These are phyloP conservation scores for Pythium dissotocum DNA, from an alignment of 352 stramenopile genomes.

Conservation along the genomic window DNA sequence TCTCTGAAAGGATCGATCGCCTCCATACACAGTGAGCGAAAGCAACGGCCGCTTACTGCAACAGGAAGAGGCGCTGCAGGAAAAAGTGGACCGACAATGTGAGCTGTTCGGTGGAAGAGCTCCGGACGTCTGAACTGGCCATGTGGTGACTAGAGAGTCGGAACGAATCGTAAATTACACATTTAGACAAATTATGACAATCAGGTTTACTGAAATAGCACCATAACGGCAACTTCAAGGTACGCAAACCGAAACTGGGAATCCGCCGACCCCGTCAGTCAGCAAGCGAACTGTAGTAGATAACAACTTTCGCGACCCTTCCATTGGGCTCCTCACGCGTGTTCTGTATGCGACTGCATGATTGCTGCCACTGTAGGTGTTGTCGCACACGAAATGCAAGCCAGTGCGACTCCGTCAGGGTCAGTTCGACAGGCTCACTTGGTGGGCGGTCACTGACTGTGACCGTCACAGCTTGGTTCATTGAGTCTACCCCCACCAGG, in stretches of 20 bases:
- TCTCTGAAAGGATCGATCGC: slow-evolving; percentile 1
- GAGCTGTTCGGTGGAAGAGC: slow-evolving; percentile 3
- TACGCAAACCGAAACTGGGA: background rate
- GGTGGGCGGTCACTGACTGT: background rate
- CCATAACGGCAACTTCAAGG: slow-evolving; percentile 1
- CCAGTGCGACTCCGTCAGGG: background rate
- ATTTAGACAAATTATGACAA: background rate
- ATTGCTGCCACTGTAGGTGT: background rate
- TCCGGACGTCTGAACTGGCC: slow-evolving; percentile 2
- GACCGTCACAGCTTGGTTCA: background rate
- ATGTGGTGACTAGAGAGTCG: slow-evolving; percentile 19
- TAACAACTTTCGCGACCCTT: background rate
- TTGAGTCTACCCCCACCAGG: background rate
- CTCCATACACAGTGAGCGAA: background rate
- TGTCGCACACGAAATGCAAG: background rate
- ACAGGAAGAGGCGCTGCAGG: slow-evolving; percentile 9
- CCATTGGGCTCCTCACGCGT: background rate
- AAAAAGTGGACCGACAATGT: background rate
- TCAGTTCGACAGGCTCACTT: background rate
- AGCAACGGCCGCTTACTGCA: background rate
- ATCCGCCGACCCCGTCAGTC: background rate
- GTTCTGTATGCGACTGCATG: background rate
- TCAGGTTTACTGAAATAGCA: background rate
- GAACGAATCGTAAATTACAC: slow-evolving; percentile 13
- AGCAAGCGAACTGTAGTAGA: background rate